These are phyloP conservation scores for Solanum pimpinellifolium DNA, from an alignment of 257 asterid genomes.

Conservation along the genomic window DNA sequence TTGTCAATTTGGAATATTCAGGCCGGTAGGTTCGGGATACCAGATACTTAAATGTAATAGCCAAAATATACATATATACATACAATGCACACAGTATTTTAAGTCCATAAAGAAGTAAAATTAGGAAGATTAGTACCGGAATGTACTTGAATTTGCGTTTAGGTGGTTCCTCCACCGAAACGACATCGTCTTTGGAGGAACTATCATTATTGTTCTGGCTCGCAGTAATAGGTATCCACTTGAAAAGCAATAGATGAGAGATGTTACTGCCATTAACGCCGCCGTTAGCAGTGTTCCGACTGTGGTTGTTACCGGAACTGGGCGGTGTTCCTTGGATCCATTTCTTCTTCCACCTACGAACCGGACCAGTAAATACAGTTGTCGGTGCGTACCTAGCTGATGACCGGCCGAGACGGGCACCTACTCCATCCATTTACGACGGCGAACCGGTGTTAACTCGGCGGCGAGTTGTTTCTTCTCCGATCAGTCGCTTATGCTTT, in stretches of 20 bases:
- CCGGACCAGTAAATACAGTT: conserved; percentile 87
- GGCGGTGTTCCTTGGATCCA: conserved; percentile 48
- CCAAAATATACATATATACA: not conserved
- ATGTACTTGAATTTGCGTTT: conserved; percentile 70
- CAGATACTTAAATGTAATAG: not conserved
- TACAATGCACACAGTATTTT: not conserved
- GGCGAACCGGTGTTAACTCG: conserved; percentile 2
- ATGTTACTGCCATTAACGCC: conserved; percentile 31
- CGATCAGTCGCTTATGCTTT: not conserved
- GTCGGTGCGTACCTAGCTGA: conserved; percentile 85
- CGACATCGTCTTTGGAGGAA: conserved; percentile 25
- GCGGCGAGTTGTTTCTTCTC: not conserved
- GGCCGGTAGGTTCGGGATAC: not conserved
- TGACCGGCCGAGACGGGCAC: conserved; percentile 80
- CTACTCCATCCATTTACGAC: conserved; percentile 82
- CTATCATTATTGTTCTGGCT: conserved; percentile 25
- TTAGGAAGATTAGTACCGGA: conserved; percentile 50
- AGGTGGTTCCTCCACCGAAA: conserved; percentile 50
- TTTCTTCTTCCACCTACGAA: conserved; percentile 74
- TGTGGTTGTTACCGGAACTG: conserved; percentile 1
- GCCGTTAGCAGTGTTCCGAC: conserved; percentile 30
- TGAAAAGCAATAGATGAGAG: conserved; percentile 59
- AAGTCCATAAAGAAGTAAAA: not conserved
- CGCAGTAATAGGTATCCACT: conserved; percentile 64
- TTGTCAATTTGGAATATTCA: not conserved